Conservation (phyloP, 1,139 yeast species). For the Blastobotrys ciferrii region DNA sequence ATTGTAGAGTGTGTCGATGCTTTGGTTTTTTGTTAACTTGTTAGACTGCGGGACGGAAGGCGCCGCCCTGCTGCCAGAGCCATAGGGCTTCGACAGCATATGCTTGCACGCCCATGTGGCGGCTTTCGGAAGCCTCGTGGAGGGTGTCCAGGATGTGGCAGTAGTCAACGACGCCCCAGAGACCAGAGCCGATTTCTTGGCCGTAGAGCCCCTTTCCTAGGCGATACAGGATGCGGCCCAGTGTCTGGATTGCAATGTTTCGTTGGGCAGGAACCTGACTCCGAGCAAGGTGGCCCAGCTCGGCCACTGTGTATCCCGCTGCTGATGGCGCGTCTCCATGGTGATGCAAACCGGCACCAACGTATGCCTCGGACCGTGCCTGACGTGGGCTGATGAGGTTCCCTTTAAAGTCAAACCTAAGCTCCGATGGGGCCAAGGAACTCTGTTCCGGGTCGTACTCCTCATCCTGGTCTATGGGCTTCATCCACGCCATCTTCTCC, state of each 20-base stretch:
- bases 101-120: slow-evolving; percentile 71
- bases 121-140: slow-evolving; percentile 65
- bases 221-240: slow-evolving; percentile 84
- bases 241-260: slow-evolving; percentile 76
- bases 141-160: slow-evolving; percentile 68
- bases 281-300: slow-evolving; percentile 74
- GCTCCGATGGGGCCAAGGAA: slow-evolving; percentile 44
- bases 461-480: slow-evolving; percentile 45
- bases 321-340: slow-evolving; percentile 85
- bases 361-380: slow-evolving; percentile 33
- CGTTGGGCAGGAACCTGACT: slow-evolving; percentile 84
- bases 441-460: slow-evolving; percentile 35
- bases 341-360: slow-evolving; percentile 81
- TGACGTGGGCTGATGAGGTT: slow-evolving; percentile 58
- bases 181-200: slow-evolving; percentile 53
- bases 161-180: slow-evolving; percentile 72
- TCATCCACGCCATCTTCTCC: slow-evolving; percentile 88
- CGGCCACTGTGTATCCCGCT: slow-evolving; percentile 89
- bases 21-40: too few species aligned
- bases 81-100: slow-evolving; percentile 93
- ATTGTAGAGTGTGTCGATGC: too few species aligned
- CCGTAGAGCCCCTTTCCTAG: slow-evolving; percentile 56
- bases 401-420: slow-evolving; percentile 89
- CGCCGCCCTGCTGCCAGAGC: slow-evolving; percentile 69
- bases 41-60: slow-evolving; percentile 3